phyloP scores from a whole-genome alignment of 2,329 filamentous ascomycete species.

The Arachnomyces sp. region DNA sequence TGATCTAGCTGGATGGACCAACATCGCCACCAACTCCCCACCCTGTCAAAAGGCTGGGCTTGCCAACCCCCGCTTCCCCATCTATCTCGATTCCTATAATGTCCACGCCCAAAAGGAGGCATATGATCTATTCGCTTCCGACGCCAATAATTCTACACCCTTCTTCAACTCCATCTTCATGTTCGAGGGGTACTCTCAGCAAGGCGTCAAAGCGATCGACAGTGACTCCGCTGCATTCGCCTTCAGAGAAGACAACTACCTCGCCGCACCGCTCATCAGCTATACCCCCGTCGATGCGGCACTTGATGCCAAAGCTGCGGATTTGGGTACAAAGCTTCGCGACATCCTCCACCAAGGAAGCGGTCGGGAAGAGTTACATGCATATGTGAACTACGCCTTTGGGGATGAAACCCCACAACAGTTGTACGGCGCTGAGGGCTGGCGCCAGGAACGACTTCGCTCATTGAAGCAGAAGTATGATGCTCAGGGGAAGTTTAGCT shows the following conservation, averaged over 20 bases:
- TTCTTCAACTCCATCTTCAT: slow-evolving; percentile 42
- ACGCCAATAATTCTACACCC: slow-evolving; percentile 21
- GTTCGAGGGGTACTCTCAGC: slow-evolving; percentile 47
- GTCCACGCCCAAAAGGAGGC: slow-evolving; percentile 26
- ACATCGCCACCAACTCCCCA: slow-evolving; percentile 27
- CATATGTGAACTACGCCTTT: slow-evolving; percentile 26
- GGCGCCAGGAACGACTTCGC: slow-evolving; percentile 24
- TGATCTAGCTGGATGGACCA: slow-evolving; percentile 39
- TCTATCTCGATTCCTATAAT: slow-evolving; percentile 37
- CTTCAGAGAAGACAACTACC: slow-evolving; percentile 38
- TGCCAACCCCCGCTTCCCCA: slow-evolving; percentile 38
- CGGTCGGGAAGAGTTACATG: slow-evolving; percentile 15
- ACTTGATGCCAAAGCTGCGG: slow-evolving; percentile 17
- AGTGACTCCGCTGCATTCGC: slow-evolving; percentile 37
- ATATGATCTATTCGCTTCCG: slow-evolving; percentile 31
- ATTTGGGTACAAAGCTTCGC: slow-evolving; percentile 24
- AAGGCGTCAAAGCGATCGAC: slow-evolving; percentile 35
- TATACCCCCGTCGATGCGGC: slow-evolving; percentile 19
- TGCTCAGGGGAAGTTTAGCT: slow-evolving; percentile 23
- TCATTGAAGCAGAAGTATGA: slow-evolving; percentile 30
- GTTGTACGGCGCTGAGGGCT: slow-evolving; percentile 25
- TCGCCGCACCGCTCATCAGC: slow-evolving; percentile 25
- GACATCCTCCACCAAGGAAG: slow-evolving; percentile 18
- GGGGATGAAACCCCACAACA: slow-evolving; percentile 20
- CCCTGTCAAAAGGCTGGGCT: slow-evolving; percentile 37